Conservation (phyloP, 2,329 filamentous ascomycete genomes). For the Pseudogymnoascus sp. region DNA sequence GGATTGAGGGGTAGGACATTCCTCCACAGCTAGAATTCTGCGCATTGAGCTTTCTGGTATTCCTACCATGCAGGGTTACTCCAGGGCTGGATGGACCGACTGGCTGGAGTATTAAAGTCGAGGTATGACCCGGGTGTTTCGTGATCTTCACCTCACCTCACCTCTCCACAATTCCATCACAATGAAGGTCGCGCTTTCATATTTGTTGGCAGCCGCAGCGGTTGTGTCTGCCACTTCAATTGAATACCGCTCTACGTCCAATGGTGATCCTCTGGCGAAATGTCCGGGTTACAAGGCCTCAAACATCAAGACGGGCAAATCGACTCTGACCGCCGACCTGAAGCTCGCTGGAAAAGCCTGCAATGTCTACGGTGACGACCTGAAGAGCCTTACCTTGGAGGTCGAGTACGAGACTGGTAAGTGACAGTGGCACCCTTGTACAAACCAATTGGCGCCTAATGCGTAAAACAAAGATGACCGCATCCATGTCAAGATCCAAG, state of each 20-base stretch:
- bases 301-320: conserved; percentile 36
- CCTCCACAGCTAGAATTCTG: background rate
- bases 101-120: conserved; percentile 1
- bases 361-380: conserved; percentile 50
- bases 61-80: conserved; percentile 7
- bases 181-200: conserved; percentile 18
- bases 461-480: conserved; percentile 38
- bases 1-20: background rate
- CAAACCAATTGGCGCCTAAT: background rate
- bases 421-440: background rate
- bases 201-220: conserved; percentile 14
- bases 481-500: conserved; percentile 56
- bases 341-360: conserved; percentile 50
- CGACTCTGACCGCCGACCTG: conserved; percentile 47
- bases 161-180: background rate
- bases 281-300: conserved; percentile 47
- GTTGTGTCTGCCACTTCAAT: conserved; percentile 14
- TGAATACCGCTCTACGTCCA: background rate
- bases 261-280: conserved; percentile 19
- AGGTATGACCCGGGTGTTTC: background rate
- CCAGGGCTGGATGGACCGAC: background rate
- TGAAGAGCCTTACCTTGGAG: conserved; percentile 45
- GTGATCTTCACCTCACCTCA: conserved; percentile 9
- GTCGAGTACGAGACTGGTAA: conserved; percentile 54
- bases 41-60: background rate